Conservation (phyloP, 2,329 filamentous ascomycete species). For the Claviceps sorghi region DNA sequence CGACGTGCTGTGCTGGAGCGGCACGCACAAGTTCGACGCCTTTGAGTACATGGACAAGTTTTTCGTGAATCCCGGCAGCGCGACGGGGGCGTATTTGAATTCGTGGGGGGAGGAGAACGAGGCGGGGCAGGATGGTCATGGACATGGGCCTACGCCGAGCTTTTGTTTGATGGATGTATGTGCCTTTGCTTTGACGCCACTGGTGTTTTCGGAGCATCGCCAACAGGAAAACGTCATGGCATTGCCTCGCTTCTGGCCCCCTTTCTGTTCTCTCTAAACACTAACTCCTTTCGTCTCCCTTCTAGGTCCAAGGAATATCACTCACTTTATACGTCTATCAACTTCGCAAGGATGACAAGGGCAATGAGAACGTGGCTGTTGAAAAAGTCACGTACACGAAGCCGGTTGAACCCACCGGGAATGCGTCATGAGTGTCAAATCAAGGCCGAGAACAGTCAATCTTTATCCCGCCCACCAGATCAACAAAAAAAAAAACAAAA, state of each 20-base stretch:
- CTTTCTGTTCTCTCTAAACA: not conserved
- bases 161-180: constrained; percentile 97
- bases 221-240: not conserved
- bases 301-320: constrained; percentile 84
- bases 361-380: constrained; percentile 64
- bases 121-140: not conserved
- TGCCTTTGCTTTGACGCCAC: constrained; percentile 13
- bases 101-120: constrained; percentile 52
- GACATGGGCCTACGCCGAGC: constrained; percentile 53
- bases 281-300: not conserved
- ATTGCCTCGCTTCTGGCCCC: not conserved
- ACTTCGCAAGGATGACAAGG: constrained; percentile 60
- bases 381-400: constrained; percentile 81
- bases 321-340: constrained; percentile 92
- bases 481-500: not conserved
- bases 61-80: constrained; percentile 55
- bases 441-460: not conserved
- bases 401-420: constrained; percentile 44
- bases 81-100: constrained; percentile 47
- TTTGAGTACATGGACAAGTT: constrained; percentile 65
- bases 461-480: not conserved
- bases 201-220: not conserved
- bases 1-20: constrained; percentile 54
- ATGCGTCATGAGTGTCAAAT: constrained; percentile 29
- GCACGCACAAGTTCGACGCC: constrained; percentile 54